These are phyloP conservation scores for Candida succiphila DNA, from an alignment of 805 yeast species.

Conservation along the genomic window DNA sequence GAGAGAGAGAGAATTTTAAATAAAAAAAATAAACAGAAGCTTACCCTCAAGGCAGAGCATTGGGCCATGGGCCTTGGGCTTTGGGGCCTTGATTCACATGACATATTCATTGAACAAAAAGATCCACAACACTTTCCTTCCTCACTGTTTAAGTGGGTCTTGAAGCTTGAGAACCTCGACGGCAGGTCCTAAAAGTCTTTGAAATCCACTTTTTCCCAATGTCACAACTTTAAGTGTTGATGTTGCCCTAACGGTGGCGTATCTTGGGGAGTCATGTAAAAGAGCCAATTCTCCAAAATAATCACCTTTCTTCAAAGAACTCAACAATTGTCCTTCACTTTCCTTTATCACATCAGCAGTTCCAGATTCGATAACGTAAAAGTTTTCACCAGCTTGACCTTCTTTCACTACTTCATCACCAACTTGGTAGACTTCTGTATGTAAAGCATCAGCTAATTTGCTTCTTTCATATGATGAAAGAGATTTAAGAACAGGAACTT, in stretches of 20 bases:
- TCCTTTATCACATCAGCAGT: constrained; percentile 63
- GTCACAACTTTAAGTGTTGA: constrained; percentile 81
- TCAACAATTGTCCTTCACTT: constrained; percentile 46
- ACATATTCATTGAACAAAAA: too few species aligned
- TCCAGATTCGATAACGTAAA: constrained; percentile 73
- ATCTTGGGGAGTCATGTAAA: constrained; percentile 84
- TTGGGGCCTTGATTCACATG: too few species aligned
- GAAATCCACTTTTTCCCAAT: constrained; percentile 85
- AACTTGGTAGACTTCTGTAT: constrained; percentile 58
- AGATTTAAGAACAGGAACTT: constrained; percentile 69
- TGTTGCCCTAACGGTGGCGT: constrained; percentile 80
- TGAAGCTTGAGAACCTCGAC: constrained; percentile 79
- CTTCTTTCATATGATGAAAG: constrained; percentile 76
- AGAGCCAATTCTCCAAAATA: constrained; percentile 96
- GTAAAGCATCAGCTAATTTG: constrained; percentile 90
- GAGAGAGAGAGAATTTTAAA: neutral
- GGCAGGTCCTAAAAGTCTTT: constrained; percentile 89
- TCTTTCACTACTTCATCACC: constrained; percentile 74
- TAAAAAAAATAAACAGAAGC: neutral
- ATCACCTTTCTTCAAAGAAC: constrained; percentile 64
- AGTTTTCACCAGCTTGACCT: constrained; percentile 78
- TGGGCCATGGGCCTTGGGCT: too few species aligned
- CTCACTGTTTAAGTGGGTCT: constrained; percentile 56
- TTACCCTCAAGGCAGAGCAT: too few species aligned
- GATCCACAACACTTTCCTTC: too few species aligned